Percentiles rank a stretch among this genome's conserved stretches.
These are phyloP conservation scores for Solanum commersonii DNA, from an alignment of 257 asterid species.

Conservation along the genomic window DNA sequence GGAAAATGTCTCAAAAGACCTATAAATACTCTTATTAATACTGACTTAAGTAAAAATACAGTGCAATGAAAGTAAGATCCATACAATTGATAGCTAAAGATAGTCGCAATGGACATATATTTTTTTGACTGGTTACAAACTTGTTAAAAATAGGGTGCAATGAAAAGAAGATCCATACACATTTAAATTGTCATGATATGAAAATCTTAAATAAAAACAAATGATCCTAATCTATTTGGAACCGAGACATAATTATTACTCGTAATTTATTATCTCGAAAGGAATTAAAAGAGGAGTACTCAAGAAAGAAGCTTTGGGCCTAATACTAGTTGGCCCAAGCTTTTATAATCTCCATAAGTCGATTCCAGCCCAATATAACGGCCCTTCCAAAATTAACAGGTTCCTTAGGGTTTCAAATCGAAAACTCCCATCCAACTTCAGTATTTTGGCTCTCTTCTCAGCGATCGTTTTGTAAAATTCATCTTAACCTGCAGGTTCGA, in stretches of 20 bases:
- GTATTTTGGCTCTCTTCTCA: background rate
- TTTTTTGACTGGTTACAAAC: no score
- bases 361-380: background rate
- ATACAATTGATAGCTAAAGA: background rate
- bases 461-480: background rate
- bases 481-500: background rate
- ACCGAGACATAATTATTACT: no score
- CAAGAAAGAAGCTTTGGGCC: background rate
- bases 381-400: background rate
- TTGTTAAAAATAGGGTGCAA: no score
- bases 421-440: background rate
- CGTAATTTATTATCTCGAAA: no score
- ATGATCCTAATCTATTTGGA: no score
- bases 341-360: background rate
- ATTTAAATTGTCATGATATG: no score
- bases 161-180: no score
- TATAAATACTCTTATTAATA: background rate
- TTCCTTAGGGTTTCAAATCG: background rate
- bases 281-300: no score
- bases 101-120: no score
- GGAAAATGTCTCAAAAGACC: background rate
- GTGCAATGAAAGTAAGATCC: background rate
- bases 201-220: no score
- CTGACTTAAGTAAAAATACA: background rate
- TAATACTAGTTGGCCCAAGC: background rate